Evolutionary conservation across 192 early-diverging fungal genomes (phyloP).

Genomic region (Allomyces arbusculus): DNA sequence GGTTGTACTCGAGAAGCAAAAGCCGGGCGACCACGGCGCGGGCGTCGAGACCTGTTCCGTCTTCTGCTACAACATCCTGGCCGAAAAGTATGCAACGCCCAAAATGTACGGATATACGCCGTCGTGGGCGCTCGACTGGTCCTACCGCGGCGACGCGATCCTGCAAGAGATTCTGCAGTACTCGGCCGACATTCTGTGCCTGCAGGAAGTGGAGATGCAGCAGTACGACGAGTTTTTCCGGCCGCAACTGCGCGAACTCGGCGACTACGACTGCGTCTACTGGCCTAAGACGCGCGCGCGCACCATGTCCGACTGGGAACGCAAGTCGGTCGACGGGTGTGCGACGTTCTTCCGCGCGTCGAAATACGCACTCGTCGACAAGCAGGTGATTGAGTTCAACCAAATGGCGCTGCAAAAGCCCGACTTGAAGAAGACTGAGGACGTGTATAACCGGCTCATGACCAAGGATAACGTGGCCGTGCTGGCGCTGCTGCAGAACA

Average conservation of each 20-base stretch:
- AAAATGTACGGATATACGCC: constrained; percentile 83
- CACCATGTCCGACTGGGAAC: constrained; percentile 82
- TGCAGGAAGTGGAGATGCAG: constrained; percentile 73
- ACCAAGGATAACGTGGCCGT: constrained; percentile 89
- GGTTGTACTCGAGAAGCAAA: constrained; percentile 62
- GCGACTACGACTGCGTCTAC: constrained; percentile 77
- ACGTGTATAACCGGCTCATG: constrained; percentile 93
- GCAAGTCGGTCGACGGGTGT: constrained; percentile 77
- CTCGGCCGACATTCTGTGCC: constrained; percentile 76
- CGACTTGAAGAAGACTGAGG: constrained; percentile 76
- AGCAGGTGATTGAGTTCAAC: constrained; percentile 83
- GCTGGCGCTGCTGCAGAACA: constrained; percentile 61
- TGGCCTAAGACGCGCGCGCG: constrained; percentile 85
- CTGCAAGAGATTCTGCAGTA: constrained; percentile 65
- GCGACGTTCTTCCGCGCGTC: constrained; percentile 75
- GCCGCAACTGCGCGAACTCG: constrained; percentile 40
- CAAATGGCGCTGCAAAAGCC: constrained; percentile 68
- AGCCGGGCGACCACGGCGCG: background rate
- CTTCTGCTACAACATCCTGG: constrained; percentile 82
- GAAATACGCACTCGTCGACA: constrained; percentile 61
- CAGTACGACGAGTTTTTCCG: constrained; percentile 80
- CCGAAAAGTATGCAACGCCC: constrained; percentile 70
- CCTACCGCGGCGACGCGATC: constrained; percentile 76
- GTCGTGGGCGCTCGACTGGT: constrained; percentile 82
- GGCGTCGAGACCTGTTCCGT: constrained; percentile 55